A percentile compares a stretch with the other conserved stretches of the same genome.
Evolutionary conservation across 345 rosid species (phyloP).

Genomic region (Fremontodendron californicum): DNA sequence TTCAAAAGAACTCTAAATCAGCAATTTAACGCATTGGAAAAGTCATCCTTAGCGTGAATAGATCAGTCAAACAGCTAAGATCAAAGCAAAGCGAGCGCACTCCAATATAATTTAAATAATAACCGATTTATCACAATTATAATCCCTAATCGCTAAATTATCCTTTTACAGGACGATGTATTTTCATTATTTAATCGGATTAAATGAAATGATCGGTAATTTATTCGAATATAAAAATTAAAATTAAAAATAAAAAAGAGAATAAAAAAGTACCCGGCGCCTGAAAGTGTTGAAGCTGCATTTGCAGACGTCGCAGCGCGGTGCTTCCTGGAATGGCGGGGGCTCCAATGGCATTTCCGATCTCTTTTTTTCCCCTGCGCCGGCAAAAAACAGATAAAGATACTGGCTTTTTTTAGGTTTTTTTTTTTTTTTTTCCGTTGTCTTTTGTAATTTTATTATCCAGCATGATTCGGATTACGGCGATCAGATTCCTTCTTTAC

Average conservation of each 20-base stretch:
- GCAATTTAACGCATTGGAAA: background rate
- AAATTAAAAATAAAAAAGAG: background rate
- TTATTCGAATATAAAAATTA: background rate
- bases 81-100: background rate
- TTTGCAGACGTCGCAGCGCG: constrained; percentile 70
- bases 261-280: constrained; percentile 46
- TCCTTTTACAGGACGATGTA: background rate
- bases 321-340: constrained; percentile 63
- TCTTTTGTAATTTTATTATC: background rate
- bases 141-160: background rate
- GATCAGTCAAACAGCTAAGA: constrained; percentile 13
- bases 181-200: background rate
- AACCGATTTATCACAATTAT: background rate
- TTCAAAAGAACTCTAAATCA: background rate
- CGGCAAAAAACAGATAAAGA: background rate
- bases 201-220: background rate
- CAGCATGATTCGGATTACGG: background rate
- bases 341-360: constrained; percentile 49
- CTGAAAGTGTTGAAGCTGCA: constrained; percentile 78
- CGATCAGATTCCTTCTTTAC: background rate
- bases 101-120: background rate
- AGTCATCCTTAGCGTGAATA: background rate
- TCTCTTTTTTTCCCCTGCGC: background rate
- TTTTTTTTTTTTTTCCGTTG: background rate
- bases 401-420: background rate